Conservation (phyloP, 495 filamentous ascomycete genomes). For the Trichocladium uniseriatum region DNA sequence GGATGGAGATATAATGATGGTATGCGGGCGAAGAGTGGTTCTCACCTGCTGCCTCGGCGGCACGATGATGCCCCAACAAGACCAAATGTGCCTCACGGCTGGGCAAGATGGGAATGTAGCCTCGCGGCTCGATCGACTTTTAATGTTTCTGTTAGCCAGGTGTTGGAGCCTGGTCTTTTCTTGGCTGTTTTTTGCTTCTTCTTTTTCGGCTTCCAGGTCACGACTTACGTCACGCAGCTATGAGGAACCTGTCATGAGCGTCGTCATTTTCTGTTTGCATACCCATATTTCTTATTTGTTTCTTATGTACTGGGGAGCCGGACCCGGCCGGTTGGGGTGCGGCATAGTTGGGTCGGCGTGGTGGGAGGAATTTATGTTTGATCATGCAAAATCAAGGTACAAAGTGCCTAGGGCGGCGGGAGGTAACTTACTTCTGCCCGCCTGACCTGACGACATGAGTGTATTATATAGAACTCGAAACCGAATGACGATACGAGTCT, state of each 20-base stretch:
- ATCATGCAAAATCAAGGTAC: no score
- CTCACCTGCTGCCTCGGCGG: not conserved
- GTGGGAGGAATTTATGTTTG: no score
- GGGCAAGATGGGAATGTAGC: conserved; percentile 31
- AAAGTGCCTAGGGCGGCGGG: no score
- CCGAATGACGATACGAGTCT: not conserved
- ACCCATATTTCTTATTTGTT: not conserved
- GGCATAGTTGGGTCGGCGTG: no score
- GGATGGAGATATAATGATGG: not conserved
- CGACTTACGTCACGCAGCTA: not conserved
- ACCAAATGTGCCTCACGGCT: conserved; percentile 40
- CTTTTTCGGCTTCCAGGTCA: not conserved
- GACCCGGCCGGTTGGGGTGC: no score
- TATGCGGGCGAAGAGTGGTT: not conserved
- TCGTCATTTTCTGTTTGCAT: not conserved
- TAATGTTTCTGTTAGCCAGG: conserved; percentile 5
- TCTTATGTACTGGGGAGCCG: not conserved
- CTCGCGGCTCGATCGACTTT: conserved; percentile 34
- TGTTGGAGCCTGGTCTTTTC: conserved; percentile 2
- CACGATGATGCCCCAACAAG: conserved; percentile 11
- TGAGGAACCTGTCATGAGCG: not conserved
- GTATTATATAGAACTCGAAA: not conserved
- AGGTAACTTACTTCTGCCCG: no score
- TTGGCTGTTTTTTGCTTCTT: not conserved
- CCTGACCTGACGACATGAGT: no score